Conservation (phyloP, 140 eudicot species). For the Oenanthe javanica region DNA sequence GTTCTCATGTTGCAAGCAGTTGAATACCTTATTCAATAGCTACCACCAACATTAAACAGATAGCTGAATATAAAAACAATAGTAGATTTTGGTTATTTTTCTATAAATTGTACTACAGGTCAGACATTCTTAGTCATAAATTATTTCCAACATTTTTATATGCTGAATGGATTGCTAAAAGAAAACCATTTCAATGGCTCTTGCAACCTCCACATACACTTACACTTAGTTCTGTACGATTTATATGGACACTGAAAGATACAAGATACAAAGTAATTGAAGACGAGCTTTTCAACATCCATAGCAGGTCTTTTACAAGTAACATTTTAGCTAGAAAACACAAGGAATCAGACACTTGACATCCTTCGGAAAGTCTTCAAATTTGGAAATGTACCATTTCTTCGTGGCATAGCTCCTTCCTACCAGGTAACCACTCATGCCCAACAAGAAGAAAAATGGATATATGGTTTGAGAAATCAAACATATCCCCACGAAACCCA, state of each 20-base stretch:
- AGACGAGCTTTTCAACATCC: not conserved
- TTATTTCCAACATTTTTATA: not conserved
- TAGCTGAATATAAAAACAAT: not conserved
- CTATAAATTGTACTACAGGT: not conserved
- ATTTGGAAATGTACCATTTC: slow-evolving; percentile 70
- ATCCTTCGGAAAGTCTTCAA: slow-evolving; percentile 57
- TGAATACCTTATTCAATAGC: not conserved
- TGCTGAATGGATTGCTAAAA: not conserved
- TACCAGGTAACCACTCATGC: slow-evolving; percentile 36
- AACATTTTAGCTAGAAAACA: slow-evolving; percentile 21
- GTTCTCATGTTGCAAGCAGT: not conserved
- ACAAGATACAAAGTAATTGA: not conserved
- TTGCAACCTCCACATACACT: not conserved
- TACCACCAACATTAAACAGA: not conserved
- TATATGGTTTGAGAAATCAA: slow-evolving; percentile 56
- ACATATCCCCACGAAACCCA: slow-evolving; percentile 41
- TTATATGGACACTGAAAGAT: not conserved
- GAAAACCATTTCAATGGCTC: not conserved
- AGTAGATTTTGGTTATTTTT: not conserved
- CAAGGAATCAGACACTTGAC: slow-evolving; percentile 65
- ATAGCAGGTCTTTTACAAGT: not conserved
- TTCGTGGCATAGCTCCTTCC: slow-evolving; percentile 65
- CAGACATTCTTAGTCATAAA: not conserved
- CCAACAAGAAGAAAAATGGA: slow-evolving; percentile 29
- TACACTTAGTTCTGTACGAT: not conserved